phyloP scores from a whole-genome alignment of 768 basidiomycete species.

The Leccinum rimulosum region DNA sequence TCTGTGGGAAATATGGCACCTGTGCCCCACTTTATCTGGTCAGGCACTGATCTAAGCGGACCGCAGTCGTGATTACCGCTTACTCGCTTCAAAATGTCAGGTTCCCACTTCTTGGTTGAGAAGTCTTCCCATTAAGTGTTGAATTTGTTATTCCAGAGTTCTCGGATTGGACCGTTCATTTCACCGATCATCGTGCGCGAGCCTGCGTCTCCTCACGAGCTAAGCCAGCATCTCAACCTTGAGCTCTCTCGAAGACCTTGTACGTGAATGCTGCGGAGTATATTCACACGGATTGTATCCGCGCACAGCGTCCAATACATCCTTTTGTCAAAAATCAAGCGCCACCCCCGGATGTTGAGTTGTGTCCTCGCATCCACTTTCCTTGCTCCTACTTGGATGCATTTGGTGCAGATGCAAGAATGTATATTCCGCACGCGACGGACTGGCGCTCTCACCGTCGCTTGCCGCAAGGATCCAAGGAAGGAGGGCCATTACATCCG shows the following conservation, averaged over 20 bases:
- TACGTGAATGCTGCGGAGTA: conserved; percentile 4
- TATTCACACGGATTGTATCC: conserved; percentile 7
- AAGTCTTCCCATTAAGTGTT: conserved; percentile 11
- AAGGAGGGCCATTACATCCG: background rate
- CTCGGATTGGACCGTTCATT: conserved; percentile 24
- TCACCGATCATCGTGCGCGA: conserved; percentile 20
- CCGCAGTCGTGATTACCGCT: conserved; percentile 23
- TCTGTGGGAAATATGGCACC: conserved; percentile 21
- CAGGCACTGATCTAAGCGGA: conserved; percentile 30
- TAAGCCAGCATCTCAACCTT: conserved; percentile 14
- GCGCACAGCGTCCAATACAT: background rate
- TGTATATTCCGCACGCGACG: conserved; percentile 7
- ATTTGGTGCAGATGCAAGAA: background rate
- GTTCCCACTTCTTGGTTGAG: conserved; percentile 18
- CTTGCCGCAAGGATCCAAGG: conserved; percentile 1
- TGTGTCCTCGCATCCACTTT: background rate
- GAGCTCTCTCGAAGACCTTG: conserved; percentile 6
- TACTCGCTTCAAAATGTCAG: conserved; percentile 24
- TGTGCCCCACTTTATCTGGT: conserved; percentile 24
- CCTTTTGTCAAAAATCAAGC: background rate
- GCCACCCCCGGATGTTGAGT: background rate
- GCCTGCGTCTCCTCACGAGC: conserved; percentile 17
- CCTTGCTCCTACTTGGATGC: background rate
- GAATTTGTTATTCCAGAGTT: conserved; percentile 26
- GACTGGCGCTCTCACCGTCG: conserved; percentile 10